phyloP scores from a whole-genome alignment of 2,329 filamentous ascomycete genomes.

The Lecanosticta acicola region DNA sequence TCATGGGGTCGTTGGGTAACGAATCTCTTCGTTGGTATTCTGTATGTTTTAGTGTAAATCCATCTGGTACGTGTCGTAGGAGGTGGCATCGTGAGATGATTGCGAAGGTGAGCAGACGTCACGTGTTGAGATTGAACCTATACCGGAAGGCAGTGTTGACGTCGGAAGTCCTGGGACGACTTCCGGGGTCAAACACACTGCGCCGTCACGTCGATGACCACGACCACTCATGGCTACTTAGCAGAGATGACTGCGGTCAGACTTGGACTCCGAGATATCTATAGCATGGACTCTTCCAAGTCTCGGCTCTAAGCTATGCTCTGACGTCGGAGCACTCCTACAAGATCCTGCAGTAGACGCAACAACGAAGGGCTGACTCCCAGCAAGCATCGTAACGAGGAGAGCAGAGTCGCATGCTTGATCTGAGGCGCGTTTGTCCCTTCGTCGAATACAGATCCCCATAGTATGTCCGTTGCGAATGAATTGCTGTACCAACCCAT shows the following conservation, averaged over 20 bases:
- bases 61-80: not conserved
- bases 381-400: conserved; percentile 18
- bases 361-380: conserved; percentile 9
- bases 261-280: too few species aligned
- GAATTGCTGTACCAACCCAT: conserved; percentile 54
- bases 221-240: too few species aligned
- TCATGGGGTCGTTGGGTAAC: not conserved
- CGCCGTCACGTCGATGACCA: not conserved
- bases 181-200: not conserved
- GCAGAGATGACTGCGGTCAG: too few species aligned
- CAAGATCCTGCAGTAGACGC: not conserved
- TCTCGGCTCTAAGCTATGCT: not conserved
- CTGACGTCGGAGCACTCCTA: not conserved
- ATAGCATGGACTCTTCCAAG: too few species aligned
- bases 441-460: conserved; percentile 43
- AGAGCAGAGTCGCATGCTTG: conserved; percentile 38
- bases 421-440: conserved; percentile 35
- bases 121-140: not conserved
- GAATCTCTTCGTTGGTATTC: too few species aligned
- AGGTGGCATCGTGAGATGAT: not conserved
- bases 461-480: conserved; percentile 48
- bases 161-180: not conserved
- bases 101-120: not conserved
- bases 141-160: not conserved
- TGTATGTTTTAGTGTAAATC: not conserved